A percentile compares a stretch with the other conserved stretches of the same genome.
Evolutionary conservation across 768 basidiomycete species (phyloP).

Genomic region (Guyanaporus albipodus): DNA sequence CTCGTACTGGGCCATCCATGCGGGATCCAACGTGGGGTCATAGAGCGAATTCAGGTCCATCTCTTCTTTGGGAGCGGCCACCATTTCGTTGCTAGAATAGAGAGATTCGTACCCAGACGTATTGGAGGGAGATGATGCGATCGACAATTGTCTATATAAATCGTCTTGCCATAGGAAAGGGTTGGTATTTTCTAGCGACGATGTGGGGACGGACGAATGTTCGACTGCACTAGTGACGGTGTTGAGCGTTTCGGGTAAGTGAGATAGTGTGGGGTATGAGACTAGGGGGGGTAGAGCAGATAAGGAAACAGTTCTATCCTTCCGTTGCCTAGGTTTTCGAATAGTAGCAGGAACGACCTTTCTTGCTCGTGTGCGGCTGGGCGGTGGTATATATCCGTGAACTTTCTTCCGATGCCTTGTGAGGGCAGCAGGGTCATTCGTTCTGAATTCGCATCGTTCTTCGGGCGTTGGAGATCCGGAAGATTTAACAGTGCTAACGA

Average conservation of each 20-base stretch:
- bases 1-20: slow-evolving; percentile 16
- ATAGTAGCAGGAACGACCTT: neutral
- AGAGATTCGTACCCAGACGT: neutral
- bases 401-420: slow-evolving; percentile 23
- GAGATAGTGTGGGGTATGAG: no score
- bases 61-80: neutral
- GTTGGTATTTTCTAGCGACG: neutral
- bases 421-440: slow-evolving; percentile 24
- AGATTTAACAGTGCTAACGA: no score
- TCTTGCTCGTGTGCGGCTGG: neutral
- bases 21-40: slow-evolving; percentile 4
- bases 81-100: neutral
- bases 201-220: neutral
- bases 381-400: slow-evolving; percentile 21
- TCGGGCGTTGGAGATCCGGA: neutral
- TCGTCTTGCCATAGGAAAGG: neutral
- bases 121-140: neutral
- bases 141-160: neutral
- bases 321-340: neutral
- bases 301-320: neutral
- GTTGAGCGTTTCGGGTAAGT: neutral
- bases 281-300: no score
- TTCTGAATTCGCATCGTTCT: slow-evolving; percentile 19
- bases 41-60: slow-evolving; percentile 1
- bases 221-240: neutral